These are phyloP conservation scores for Polytrichum formosum DNA, from an alignment of 225 moss, liverwort and hornwort genomes.

Conservation along the genomic window DNA sequence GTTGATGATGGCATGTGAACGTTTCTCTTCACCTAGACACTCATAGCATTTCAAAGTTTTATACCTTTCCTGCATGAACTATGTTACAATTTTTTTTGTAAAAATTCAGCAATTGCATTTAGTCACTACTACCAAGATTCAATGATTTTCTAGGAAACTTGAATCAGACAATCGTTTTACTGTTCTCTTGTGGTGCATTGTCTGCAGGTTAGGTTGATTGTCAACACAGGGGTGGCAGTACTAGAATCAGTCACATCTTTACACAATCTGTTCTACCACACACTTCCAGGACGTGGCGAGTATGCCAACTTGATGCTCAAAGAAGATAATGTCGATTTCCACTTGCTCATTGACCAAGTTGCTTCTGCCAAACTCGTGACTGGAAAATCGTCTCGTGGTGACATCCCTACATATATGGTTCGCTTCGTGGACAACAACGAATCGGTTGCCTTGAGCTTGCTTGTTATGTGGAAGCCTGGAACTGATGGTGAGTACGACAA, in stretches of 20 bases:
- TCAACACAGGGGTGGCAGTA: conserved; percentile 86
- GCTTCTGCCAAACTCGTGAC: conserved; percentile 58
- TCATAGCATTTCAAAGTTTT: too few relatives aligned
- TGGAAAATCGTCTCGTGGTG: conserved; percentile 61
- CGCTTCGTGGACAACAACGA: conserved; percentile 50
- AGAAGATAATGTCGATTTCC: conserved; percentile 92
- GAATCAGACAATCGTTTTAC: too few relatives aligned
- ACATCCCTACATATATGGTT: conserved; percentile 78
- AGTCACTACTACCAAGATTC: neutral
- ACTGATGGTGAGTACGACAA: conserved; percentile 73
- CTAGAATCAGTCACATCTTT: conserved; percentile 75
- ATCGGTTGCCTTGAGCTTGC: conserved; percentile 58
- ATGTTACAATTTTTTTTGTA: too few relatives aligned
- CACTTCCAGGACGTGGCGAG: conserved; percentile 67
- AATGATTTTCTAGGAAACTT: neutral
- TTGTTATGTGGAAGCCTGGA: conserved; percentile 82
- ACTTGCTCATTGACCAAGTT: conserved; percentile 71
- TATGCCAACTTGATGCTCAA: conserved; percentile 84
- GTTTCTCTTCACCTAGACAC: too few relatives aligned
- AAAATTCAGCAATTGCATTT: too few relatives aligned
- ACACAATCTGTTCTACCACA: conserved; percentile 73
- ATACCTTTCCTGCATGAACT: too few relatives aligned
- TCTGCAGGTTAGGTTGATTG: conserved; percentile 72
- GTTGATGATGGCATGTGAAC: too few relatives aligned
- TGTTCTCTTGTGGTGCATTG: neutral